Evolutionary conservation across 768 basidiomycete species (phyloP), one percentile per base, ranked within the genome.

Genomic region (Hygrophorus pudorinus): DNA sequence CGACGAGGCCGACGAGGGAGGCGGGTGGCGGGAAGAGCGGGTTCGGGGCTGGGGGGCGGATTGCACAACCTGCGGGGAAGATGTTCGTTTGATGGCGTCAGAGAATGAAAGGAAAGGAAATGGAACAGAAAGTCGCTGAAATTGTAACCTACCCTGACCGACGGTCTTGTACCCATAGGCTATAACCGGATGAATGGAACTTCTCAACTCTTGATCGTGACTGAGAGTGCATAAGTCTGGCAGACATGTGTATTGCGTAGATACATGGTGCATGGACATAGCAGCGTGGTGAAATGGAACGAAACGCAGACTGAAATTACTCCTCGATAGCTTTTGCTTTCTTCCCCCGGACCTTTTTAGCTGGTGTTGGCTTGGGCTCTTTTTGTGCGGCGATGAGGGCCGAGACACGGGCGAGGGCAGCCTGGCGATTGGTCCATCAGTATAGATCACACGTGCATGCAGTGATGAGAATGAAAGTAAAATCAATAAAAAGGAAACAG

Each of bases 331-430:
- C 56, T 51, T 61, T 57, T 13, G 67, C 71, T 65, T 84, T 86
- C 71, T 78, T 81, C 45, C 85, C 84, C 55, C 86, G 72, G 49
- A 66, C 49, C 68, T 86, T 87, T 73, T 77, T 86, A 39, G 75
- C 66, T 56, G 73, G 83, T 51, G 62, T 54, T 9, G 75, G 57
- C 63, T 83, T 86, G 62, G 75, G 82, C 61, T 81, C 79, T 58
- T 73, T 78, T 66, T 85, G 81, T 42, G 85, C 64, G 20, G 71
- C 73, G 44, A 80, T 51, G 49, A 89, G 70, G 34, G 85, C 81
- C 48, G 85, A 85, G 20, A 79, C 75, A 49, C 87, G 85, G 38
- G 81, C 84, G 37, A 90, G 73, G 49, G 79, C 71, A 48, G 81
- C 81, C 86, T 89, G n/a, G n/a, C n/a, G n/a, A n/a, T n/a, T n/a